Evolutionary conservation across 108 stramenopile genomes (phyloP).

Genomic region (Nitzschia palea): DNA sequence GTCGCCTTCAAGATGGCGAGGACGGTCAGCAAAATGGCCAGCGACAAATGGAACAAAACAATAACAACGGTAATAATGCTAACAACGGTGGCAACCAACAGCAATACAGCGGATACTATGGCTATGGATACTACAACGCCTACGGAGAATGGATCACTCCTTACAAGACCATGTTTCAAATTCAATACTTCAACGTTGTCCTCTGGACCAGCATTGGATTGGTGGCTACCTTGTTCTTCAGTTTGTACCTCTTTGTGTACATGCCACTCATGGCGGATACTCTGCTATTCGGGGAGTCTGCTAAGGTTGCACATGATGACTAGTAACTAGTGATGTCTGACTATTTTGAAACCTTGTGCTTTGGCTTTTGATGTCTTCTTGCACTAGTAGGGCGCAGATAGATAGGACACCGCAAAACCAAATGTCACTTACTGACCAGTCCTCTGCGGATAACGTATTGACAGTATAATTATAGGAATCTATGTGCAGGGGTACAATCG

Average conservation of each 20-base stretch:
- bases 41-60: constrained; percentile 5
- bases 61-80: constrained; percentile 22
- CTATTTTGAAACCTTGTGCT: too few relatives aligned
- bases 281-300: constrained; percentile 77
- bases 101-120: constrained; percentile 51
- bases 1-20: constrained; percentile 57
- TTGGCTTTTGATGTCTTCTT: too few relatives aligned
- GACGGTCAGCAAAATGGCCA: constrained; percentile 31
- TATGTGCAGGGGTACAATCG: too few relatives aligned
- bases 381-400: too few relatives aligned
- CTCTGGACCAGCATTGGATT: constrained; percentile 83
- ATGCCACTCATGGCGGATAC: constrained; percentile 88
- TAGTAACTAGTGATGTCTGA: constrained; percentile 16
- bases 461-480: too few relatives aligned
- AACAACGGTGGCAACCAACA: constrained; percentile 26
- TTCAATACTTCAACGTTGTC: constrained; percentile 88
- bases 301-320: constrained; percentile 65
- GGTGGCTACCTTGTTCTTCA: constrained; percentile 55
- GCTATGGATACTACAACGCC: constrained; percentile 66
- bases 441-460: too few relatives aligned
- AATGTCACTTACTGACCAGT: too few relatives aligned
- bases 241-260: constrained; percentile 59
- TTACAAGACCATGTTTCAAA: constrained; percentile 89
- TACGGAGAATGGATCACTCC: constrained; percentile 53
- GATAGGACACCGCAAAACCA: too few relatives aligned